Conservation (phyloP, 1,284 basidiomycete genomes). For the Heliocybe sulcata region DNA sequence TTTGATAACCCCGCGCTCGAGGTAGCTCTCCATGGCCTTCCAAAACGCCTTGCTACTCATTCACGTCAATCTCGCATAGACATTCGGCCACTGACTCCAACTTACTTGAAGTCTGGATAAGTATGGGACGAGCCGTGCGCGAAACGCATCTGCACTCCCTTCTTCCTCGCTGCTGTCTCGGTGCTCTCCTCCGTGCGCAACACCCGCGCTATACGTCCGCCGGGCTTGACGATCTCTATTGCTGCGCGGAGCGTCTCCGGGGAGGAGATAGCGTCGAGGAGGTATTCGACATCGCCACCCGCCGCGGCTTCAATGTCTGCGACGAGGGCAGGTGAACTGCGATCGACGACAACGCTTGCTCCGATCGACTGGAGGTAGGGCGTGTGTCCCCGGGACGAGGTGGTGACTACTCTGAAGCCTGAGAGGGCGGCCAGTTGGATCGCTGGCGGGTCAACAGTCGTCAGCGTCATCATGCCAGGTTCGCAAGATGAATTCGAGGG, state of each 20-base stretch:
- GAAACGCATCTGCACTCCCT: background rate
- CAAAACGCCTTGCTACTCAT: background rate
- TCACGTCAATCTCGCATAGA: background rate
- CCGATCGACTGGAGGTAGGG: constrained; percentile 39
- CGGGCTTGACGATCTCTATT: constrained; percentile 17
- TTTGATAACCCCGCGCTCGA: constrained; percentile 7
- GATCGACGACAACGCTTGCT: constrained; percentile 38
- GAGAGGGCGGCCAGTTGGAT: constrained; percentile 40
- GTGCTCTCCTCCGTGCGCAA: constrained; percentile 12
- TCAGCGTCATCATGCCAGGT: background rate
- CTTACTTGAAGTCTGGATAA: background rate
- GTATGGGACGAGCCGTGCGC: background rate
- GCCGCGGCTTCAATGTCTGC: constrained; percentile 10
- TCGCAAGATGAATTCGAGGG: too few species aligned
- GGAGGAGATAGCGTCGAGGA: constrained; percentile 26
- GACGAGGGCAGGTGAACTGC: constrained; percentile 15
- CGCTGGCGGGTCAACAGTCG: constrained; percentile 8
- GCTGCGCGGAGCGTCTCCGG: constrained; percentile 14
- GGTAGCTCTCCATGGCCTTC: background rate
- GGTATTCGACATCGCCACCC: constrained; percentile 10
- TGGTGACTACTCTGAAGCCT: constrained; percentile 41
- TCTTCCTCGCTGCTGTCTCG: background rate
- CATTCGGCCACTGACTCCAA: constrained; percentile 23
- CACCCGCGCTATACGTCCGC: constrained; percentile 7
- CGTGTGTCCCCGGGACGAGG: constrained; percentile 34